Conservation (phyloP, 306 rosid species). For the Alnus glutinosa region DNA sequence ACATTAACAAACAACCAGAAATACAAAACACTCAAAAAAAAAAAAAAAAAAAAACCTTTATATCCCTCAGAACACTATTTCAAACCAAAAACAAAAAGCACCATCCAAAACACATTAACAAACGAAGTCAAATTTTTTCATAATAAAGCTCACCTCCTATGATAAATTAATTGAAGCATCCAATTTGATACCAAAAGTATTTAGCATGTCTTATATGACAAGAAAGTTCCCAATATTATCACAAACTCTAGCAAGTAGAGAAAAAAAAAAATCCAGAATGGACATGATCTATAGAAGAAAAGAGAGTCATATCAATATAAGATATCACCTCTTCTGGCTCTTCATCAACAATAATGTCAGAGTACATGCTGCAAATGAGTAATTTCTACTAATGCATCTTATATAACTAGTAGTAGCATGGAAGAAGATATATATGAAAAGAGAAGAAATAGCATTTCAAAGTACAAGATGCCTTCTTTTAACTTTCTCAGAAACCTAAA, state of each 20-base stretch:
- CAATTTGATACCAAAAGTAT: neutral
- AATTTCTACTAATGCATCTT: neutral
- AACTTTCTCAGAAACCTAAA: neutral
- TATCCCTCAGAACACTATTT: too few species aligned
- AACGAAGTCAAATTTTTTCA: too few species aligned
- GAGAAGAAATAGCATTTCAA: neutral
- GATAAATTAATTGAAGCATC: neutral
- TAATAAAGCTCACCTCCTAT: neutral
- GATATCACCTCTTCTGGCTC: neutral
- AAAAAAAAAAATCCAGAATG: neutral
- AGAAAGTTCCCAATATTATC: neutral
- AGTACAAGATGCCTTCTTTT: neutral
- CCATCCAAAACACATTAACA: too few species aligned
- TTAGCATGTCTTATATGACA: neutral
- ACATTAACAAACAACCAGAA: too few species aligned
- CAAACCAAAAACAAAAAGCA: too few species aligned
- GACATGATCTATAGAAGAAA: neutral
- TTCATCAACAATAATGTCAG: neutral
- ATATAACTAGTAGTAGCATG: neutral
- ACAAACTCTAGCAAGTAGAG: neutral
- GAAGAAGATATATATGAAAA: neutral
- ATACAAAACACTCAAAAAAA: too few species aligned
- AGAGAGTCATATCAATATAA: neutral
- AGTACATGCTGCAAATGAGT: neutral
- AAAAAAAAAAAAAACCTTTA: too few species aligned